Evolutionary conservation across 2,329 filamentous ascomycete genomes (phyloP), one percentile per base, ranked within the genome.

Genomic region (Leptosphaerulina australis): DNA sequence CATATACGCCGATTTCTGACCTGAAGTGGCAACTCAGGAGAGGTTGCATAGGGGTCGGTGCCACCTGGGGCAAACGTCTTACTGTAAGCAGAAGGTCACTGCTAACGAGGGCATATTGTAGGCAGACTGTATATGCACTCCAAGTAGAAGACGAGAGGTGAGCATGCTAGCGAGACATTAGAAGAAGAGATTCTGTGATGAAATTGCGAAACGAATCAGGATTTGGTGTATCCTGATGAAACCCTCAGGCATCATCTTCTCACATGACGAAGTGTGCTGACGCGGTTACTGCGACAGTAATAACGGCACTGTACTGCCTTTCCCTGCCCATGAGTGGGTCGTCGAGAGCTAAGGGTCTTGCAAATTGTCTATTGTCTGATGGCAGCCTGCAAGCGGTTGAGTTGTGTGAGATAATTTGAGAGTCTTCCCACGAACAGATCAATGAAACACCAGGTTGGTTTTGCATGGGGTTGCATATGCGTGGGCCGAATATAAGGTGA

Each of bases 321-420:
- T 52, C 56, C 52, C 50, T 54, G 60, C 51, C 60, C 54, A 58
- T 50, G 28, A 46, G 56, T 58, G 60, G 60, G 58, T 47, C 58
- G 50, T 11, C n/a, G 11, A 41, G 20, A n/a, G 31, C 14, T 24
- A 5, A 14, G 10, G 50, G 36, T 56, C 61, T 61, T 61, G 53
- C 41, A 49, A 47, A 14, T 30, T 30, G 28, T 30, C 17, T 30
- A 4, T 30, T 12, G 28, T 12, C 28, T n/a, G n/a, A n/a, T n/a
- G n/a, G n/a, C n/a, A n/a, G n/a, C n/a, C n/a, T n/a, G n/a, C n/a
- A n/a, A n/a, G 28, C 28, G 28, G 28, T 14, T 15, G 12, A 30
- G 14, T 30, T 30, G 28, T 30, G 28, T 15, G 28, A 30, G 5
- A 15, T 12, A 30, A 14, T 30, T 30, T n/a, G n/a, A n/a, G 28